A percentile compares a stretch with the other conserved stretches of the same genome.
Evolutionary conservation across 208 protist species (phyloP).

Genomic region (Herpetomonas tarakana): DNA sequence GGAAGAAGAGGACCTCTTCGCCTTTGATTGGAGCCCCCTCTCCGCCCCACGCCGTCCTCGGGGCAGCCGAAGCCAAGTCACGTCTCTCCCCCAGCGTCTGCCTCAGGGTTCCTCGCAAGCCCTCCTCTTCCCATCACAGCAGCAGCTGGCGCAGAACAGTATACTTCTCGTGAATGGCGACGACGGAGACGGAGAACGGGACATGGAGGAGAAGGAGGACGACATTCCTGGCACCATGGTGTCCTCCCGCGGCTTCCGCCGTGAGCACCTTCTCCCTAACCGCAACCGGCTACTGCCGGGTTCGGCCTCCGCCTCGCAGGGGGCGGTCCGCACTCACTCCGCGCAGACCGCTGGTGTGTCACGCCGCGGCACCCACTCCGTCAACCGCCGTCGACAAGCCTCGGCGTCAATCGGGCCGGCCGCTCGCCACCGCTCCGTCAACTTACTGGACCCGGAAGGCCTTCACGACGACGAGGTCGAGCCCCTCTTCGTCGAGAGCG

Average conservation of each 20-base stretch:
- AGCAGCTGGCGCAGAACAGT: too few relatives aligned
- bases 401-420: not conserved
- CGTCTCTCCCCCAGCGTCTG: not conserved
- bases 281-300: too few relatives aligned
- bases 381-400: not conserved
- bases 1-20: not conserved
- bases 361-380: not conserved
- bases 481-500: conserved; percentile 14
- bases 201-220: not conserved
- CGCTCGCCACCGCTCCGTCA: conserved; percentile 15
- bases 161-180: too few relatives aligned
- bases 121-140: too few relatives aligned
- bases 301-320: too few relatives aligned
- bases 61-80: not conserved
- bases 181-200: too few relatives aligned
- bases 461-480: conserved; percentile 19
- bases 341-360: not conserved
- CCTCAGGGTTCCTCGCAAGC: too few relatives aligned
- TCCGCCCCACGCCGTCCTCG: not conserved
- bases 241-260: not conserved
- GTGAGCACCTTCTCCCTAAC: too few relatives aligned
- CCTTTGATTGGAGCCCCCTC: not conserved
- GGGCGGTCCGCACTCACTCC: too few relatives aligned
- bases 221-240: not conserved
- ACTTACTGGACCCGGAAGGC: conserved; percentile 25